Evolutionary conservation across 129 eudicot genomes (phyloP).

Genomic region (Smallanthus sonchifolius): DNA sequence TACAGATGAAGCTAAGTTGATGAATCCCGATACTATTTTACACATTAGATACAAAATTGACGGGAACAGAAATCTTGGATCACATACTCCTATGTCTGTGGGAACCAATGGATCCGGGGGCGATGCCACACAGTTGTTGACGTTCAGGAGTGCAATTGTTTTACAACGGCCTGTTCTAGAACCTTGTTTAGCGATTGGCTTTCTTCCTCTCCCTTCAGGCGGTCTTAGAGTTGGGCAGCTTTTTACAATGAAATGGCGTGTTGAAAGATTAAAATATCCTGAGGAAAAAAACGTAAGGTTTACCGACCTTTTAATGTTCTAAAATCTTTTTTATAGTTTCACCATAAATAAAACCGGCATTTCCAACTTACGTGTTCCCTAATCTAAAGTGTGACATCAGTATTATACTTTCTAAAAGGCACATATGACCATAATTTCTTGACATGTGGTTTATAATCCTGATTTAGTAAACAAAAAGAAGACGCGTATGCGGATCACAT

Average conservation of each 20-base stretch:
- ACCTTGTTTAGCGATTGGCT: slow-evolving; percentile 94
- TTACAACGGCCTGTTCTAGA: slow-evolving; percentile 89
- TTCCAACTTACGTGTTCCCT: not conserved
- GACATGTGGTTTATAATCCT: not conserved
- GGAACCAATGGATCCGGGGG: slow-evolving; percentile 36
- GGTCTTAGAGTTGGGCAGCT: slow-evolving; percentile 94
- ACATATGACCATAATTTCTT: not conserved
- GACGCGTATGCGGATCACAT: not conserved
- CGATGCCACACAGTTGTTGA: slow-evolving; percentile 42
- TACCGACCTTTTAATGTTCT: not conserved
- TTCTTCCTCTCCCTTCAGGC: slow-evolving; percentile 87
- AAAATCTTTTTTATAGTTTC: not conserved
- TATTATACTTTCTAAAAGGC: not conserved
- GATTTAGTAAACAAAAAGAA: not conserved
- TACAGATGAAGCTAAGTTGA: slow-evolving; percentile 60
- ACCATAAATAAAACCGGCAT: not conserved
- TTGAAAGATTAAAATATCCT: slow-evolving; percentile 76
- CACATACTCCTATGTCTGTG: slow-evolving; percentile 61
- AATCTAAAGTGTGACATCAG: slow-evolving; percentile 2
- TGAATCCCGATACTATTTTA: slow-evolving; percentile 51
- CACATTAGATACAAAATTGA: slow-evolving; percentile 64
- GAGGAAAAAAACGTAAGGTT: slow-evolving; percentile 51
- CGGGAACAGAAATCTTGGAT: slow-evolving; percentile 75
- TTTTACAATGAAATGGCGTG: slow-evolving; percentile 87
- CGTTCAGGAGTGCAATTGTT: slow-evolving; percentile 68